Conservation (phyloP, 1,139 yeast species). For the Waltiozyma sp. region DNA sequence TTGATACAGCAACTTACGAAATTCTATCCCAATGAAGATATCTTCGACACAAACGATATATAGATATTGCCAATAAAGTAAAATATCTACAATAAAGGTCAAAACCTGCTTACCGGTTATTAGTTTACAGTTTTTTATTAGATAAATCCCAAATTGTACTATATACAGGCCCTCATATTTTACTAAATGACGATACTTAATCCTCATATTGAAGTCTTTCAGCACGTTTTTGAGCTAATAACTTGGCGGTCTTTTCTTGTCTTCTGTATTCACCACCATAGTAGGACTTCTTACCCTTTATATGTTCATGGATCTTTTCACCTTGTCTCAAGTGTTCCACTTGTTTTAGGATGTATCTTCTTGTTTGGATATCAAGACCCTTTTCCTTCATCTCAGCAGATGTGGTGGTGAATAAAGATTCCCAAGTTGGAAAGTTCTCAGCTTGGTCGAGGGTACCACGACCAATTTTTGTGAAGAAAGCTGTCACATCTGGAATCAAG, state of each 20-base stretch:
- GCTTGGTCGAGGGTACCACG: constrained; percentile 57
- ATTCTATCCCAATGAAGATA: constrained; percentile 10
- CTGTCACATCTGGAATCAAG: constrained; percentile 57
- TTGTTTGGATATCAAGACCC: constrained; percentile 68
- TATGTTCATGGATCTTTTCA: constrained; percentile 46
- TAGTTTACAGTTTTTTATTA: neutral
- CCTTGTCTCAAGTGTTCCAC: constrained; percentile 43
- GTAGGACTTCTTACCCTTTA: constrained; percentile 54
- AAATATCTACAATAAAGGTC: too few species aligned
- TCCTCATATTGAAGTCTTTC: constrained; percentile 21
- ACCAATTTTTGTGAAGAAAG: constrained; percentile 69
- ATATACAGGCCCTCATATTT: neutral
- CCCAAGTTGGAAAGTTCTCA: constrained; percentile 69
- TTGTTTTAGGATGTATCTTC: constrained; percentile 47
- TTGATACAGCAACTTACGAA: constrained; percentile 32
- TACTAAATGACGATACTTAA: neutral
- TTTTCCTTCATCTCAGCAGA: constrained; percentile 54
- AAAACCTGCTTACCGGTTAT: too few species aligned
- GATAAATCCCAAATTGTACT: neutral
- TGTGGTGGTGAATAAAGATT: constrained; percentile 46
- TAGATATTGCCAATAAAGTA: too few species aligned
- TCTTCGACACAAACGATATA: neutral
- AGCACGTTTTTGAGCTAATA: constrained; percentile 49
- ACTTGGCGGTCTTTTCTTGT: constrained; percentile 57
- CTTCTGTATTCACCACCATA: constrained; percentile 85